Conservation (phyloP, 371 early-diverging fungal genomes). For the Apophysomyces trapeziformis region DNA sequence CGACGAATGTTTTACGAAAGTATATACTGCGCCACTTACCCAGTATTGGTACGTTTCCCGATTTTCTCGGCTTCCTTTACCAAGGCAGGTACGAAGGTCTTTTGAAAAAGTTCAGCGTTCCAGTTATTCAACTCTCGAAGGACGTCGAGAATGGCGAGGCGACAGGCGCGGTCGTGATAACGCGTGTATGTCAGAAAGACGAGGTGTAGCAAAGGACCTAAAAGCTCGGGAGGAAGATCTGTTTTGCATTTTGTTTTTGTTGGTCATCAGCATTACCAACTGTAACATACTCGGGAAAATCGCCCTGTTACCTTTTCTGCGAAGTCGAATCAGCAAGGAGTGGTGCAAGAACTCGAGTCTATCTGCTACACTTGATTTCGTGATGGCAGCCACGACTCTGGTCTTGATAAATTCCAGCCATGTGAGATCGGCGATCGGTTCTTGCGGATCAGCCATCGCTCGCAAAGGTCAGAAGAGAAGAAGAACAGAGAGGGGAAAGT, state of each 20-base stretch:
- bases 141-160: constrained; percentile 60
- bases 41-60: constrained; percentile 54
- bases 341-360: constrained; percentile 62
- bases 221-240: constrained; percentile 63
- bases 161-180: constrained; percentile 67
- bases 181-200: constrained; percentile 65
- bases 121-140: constrained; percentile 63
- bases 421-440: constrained; percentile 50
- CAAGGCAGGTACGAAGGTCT: constrained; percentile 55
- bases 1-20: background rate
- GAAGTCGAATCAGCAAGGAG: constrained; percentile 58
- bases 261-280: background rate
- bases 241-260: background rate
- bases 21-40: constrained; percentile 43
- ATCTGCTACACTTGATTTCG: constrained; percentile 53
- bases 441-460: constrained; percentile 40
- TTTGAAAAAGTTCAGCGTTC: constrained; percentile 63
- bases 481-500: background rate
- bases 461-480: constrained; percentile 7
- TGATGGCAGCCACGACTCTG: constrained; percentile 53
- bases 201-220: constrained; percentile 59
- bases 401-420: constrained; percentile 65
- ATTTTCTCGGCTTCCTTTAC: constrained; percentile 58
- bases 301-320: constrained; percentile 54
- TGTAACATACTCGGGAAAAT: background rate